These are phyloP conservation scores for Daedaleopsis sinensis DNA, from an alignment of 768 basidiomycete species.

Conservation along the genomic window DNA sequence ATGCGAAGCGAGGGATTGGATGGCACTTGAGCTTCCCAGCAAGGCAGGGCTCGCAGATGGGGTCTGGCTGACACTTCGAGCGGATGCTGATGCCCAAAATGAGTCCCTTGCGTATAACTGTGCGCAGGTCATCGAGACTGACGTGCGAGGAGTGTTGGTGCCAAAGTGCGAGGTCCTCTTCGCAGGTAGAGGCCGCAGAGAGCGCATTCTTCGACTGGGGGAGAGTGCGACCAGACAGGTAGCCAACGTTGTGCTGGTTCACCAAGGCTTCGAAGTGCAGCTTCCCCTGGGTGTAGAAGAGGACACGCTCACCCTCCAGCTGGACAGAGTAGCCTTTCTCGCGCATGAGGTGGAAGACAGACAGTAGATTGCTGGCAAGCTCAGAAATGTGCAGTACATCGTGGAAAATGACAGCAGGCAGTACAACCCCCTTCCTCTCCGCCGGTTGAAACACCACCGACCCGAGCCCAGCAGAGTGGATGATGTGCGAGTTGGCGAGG, in stretches of 20 bases:
- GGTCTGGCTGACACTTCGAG: conserved; percentile 24
- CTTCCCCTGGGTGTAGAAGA: conserved; percentile 12
- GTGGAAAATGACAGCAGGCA: conserved; percentile 3
- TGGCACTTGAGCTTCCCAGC: conserved; percentile 28
- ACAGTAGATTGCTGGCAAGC: conserved; percentile 11
- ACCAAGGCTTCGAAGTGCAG: conserved; percentile 25
- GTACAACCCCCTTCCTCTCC: conserved; percentile 1
- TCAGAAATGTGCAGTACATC: conserved; percentile 10
- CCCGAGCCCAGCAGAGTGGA: conserved; percentile 2
- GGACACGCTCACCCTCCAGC: conserved; percentile 1
- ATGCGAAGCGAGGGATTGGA: conserved; percentile 12
- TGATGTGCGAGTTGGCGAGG: conserved; percentile 3
- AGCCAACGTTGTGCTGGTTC: conserved; percentile 26
- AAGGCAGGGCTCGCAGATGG: conserved; percentile 39
- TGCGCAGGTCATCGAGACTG: conserved; percentile 25
- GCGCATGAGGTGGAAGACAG: conserved; percentile 8
- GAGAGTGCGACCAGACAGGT: conserved; percentile 26
- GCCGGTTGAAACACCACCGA: conserved; percentile 18
- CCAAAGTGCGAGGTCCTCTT: conserved; percentile 30
- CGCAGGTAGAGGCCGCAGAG: conserved; percentile 24
- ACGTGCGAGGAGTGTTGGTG: conserved; percentile 36
- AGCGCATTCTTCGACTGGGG: conserved; percentile 1
- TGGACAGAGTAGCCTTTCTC: conserved; percentile 5
- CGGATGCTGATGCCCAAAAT: conserved; percentile 30
- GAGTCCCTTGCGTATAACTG: conserved; percentile 16